Percentiles rank a stretch among this genome's conserved stretches.
Conservation (phyloP, 306 rosid species). For the Notholithocarpus densiflorus region DNA sequence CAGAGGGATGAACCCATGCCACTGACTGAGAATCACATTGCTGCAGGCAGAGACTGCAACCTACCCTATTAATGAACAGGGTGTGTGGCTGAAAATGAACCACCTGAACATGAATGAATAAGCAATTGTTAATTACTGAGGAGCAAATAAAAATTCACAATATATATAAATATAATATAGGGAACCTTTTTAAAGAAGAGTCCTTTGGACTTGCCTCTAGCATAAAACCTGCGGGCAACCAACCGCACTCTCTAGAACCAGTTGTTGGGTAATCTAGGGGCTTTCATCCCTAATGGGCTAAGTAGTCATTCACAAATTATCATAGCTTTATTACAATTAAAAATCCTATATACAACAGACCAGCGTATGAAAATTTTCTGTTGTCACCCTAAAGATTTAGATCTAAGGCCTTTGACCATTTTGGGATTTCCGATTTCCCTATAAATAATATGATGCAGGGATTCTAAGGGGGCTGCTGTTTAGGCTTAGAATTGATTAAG, state of each 20-base stretch:
- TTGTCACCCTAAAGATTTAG: not conserved
- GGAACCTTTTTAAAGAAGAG: too few species aligned
- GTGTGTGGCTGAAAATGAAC: conserved; percentile 86
- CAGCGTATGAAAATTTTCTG: not conserved
- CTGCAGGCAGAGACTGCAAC: conserved; percentile 81
- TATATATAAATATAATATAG: too few species aligned
- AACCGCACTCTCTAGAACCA: too few species aligned
- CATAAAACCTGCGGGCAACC: too few species aligned
- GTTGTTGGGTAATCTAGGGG: too few species aligned
- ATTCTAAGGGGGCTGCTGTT: too few species aligned
- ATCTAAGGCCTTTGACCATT: not conserved
- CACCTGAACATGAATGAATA: conserved; percentile 57
- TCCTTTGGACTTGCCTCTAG: too few species aligned
- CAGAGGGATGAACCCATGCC: conserved; percentile 83
- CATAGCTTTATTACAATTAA: not conserved
- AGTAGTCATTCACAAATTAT: not conserved
- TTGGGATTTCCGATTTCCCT: not conserved
- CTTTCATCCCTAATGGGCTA: too few species aligned
- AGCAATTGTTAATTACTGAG: conserved; percentile 8
- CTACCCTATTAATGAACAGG: conserved; percentile 76
- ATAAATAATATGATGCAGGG: too few species aligned
- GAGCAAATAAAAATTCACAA: not conserved
- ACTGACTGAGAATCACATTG: conserved; percentile 78
- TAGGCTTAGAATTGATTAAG: too few species aligned
- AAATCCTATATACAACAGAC: not conserved